Base-by-base conservation (phyloP, 495 filamentous ascomycete species). In the Neurospora intermedia region DNA sequence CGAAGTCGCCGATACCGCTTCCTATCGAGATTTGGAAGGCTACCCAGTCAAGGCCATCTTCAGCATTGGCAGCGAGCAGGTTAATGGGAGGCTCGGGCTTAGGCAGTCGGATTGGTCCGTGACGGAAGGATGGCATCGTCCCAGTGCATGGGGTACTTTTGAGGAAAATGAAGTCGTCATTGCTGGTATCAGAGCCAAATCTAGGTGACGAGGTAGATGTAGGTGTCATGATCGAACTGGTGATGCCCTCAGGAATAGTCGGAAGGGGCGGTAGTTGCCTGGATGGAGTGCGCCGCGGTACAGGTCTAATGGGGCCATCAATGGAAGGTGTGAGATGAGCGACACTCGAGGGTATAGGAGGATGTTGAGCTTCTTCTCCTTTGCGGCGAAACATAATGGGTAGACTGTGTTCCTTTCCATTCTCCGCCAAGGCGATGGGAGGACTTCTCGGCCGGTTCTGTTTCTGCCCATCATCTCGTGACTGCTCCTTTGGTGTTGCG, bases 11-110 rank as follows among this genome's bases (percentile, higher is more conserved):
- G 18, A 81, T 81, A 7, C 83, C 84, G 35, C 86, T 85, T 0
- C 83, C 78, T 66, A 88, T 87, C 10, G 87, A 85, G 80, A 87
- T 87, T 76, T 88, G 86, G 75, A 87, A 87, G 13, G 86, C 86
- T 23, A 85, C 87, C 86, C 85, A 87, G 78, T 88, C 86, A 9
- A 88, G 77, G 38, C 78, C 81, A 38, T 85, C 82, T 70, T 85
- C 84, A 7, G 79, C 77, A n/a, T 78, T 78, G 31, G 83, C 74
- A 62, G 78, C 80, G 69, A 83, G 75, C 54, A 81, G 81, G 42
- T 75, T 75, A 4, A 80, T 77, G 8, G 76, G 70, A 8, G 81
- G 74, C 69, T 85, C 85, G 13, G 77, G 75, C 42, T 82, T 85
- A 23, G 79, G 74, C 9, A 88, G 70, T 13, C 84, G 80, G 71